Percentiles rank a stretch among this genome's conserved stretches.
Evolutionary conservation across 1,284 basidiomycete species (phyloP).

Genomic region (Trametes pubescens): DNA sequence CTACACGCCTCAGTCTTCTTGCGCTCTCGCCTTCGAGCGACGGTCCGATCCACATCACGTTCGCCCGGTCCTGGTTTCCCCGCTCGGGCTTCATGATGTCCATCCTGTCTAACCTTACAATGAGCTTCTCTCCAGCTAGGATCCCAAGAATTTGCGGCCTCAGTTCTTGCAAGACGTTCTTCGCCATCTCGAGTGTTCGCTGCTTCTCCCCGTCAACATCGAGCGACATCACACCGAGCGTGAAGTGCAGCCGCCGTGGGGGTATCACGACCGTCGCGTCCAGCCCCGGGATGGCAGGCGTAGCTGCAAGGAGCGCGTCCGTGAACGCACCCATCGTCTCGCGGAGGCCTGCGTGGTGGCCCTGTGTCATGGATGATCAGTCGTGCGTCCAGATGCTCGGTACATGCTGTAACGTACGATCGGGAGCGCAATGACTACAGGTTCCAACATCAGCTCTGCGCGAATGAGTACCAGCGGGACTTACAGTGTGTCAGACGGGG

Average conservation of each 20-base stretch:
- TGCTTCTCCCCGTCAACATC: constrained; percentile 15
- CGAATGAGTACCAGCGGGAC: neutral
- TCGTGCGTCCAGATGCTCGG: neutral
- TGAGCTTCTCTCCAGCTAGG: constrained; percentile 40
- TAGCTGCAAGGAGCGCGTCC: constrained; percentile 45
- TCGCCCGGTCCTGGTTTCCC: constrained; percentile 51
- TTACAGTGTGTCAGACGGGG: constrained; percentile 41
- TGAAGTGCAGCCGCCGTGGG: constrained; percentile 71
- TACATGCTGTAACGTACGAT: constrained; percentile 11
- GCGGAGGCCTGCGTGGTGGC: constrained; percentile 57
- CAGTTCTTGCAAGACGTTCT: constrained; percentile 56
- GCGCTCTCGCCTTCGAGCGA: constrained; percentile 38
- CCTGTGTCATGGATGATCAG: constrained; percentile 45
- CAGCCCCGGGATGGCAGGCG: constrained; percentile 58
- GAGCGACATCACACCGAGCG: constrained; percentile 75
- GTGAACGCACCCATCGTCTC: constrained; percentile 55
- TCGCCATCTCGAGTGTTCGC: constrained; percentile 53
- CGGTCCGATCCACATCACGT: constrained; percentile 67
- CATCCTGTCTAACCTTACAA: constrained; percentile 57
- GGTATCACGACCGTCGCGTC: constrained; percentile 66
- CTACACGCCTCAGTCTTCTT: constrained; percentile 46
- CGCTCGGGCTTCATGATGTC: constrained; percentile 58
- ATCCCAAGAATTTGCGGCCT: constrained; percentile 50
- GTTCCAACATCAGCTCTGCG: neutral
- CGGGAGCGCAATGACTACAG: constrained; percentile 38